Evolutionary conservation across 352 stramenopile genomes (phyloP).

Genomic region (Pythium phragmitis): DNA sequence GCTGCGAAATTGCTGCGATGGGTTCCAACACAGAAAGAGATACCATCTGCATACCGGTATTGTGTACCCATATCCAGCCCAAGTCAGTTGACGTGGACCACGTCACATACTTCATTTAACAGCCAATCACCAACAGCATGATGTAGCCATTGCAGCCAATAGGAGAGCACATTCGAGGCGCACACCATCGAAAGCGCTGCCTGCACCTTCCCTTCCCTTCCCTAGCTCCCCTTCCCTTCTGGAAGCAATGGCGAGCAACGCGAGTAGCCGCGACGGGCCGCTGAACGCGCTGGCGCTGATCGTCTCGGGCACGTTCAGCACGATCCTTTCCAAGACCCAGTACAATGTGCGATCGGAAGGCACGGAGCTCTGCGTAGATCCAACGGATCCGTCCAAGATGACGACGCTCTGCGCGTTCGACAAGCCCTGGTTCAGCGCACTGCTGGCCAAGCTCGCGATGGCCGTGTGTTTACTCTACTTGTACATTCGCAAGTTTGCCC

Average conservation of each 20-base stretch:
- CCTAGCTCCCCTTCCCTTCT: not conserved
- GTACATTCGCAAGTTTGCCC: slow-evolving; percentile 28
- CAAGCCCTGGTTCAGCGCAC: slow-evolving; percentile 83
- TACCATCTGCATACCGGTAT: slow-evolving; percentile 13
- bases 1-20: slow-evolving; percentile 14
- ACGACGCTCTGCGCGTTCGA: slow-evolving; percentile 71
- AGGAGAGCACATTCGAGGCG: not conserved
- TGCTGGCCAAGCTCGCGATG: slow-evolving; percentile 87
- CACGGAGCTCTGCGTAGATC: slow-evolving; percentile 51
- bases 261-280: slow-evolving; percentile 19
- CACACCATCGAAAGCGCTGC: too few relatives aligned
- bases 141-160: slow-evolving; percentile 3
- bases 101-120: not conserved
- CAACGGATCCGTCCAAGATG: slow-evolving; percentile 14
- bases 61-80: slow-evolving; percentile 4
- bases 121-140: not conserved
- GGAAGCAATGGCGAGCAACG: not conserved
- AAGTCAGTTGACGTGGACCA: slow-evolving; percentile 10
- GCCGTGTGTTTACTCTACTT: slow-evolving; percentile 64
- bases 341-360: slow-evolving; percentile 64
- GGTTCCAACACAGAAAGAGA: slow-evolving; percentile 14
- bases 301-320: slow-evolving; percentile 77
- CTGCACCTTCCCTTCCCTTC: not conserved
- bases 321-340: slow-evolving; percentile 82
- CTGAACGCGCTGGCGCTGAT: slow-evolving; percentile 66